phyloP scores from a whole-genome alignment of 208 protist genomes.

The Wallacemonas rigidus region DNA sequence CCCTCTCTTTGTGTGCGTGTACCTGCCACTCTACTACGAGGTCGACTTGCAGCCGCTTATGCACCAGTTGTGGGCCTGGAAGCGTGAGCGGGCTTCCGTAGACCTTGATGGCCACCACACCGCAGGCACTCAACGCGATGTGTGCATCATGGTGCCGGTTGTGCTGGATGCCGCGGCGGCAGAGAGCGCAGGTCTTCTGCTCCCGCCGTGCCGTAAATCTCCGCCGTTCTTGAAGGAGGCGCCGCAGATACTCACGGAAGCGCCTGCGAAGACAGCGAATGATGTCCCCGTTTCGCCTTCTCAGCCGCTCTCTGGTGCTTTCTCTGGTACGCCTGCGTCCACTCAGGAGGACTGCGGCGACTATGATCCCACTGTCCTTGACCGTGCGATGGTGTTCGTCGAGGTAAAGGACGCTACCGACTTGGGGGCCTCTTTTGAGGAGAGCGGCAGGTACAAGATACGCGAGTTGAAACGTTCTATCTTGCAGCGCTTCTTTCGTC shows the following conservation, averaged over 20 bases:
- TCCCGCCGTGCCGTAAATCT: not conserved
- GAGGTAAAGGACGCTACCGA: conserved; percentile 60
- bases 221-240: not conserved
- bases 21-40: conserved; percentile 81
- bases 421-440: conserved; percentile 38
- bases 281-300: no score
- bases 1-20: conserved; percentile 55
- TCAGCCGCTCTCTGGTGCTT: no score
- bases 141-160: conserved; percentile 27
- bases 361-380: conserved; percentile 1
- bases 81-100: not conserved
- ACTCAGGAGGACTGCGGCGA: not conserved
- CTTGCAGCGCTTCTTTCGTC: conserved; percentile 29
- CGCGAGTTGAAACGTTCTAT: conserved; percentile 40
- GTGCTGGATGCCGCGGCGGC: conserved; percentile 22
- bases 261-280: conserved; percentile 8
- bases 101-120: no score
- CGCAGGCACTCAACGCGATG: conserved; percentile 3
- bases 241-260: conserved; percentile 14
- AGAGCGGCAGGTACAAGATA: conserved; percentile 43
- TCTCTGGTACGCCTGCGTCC: no score
- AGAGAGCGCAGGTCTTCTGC: conserved; percentile 3
- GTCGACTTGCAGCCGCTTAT: conserved; percentile 64
- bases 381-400: conserved; percentile 64
- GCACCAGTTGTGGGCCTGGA: conserved; percentile 44